phyloP scores from a whole-genome alignment of 2,329 filamentous ascomycete genomes.

The Fusarium liriodendri region DNA sequence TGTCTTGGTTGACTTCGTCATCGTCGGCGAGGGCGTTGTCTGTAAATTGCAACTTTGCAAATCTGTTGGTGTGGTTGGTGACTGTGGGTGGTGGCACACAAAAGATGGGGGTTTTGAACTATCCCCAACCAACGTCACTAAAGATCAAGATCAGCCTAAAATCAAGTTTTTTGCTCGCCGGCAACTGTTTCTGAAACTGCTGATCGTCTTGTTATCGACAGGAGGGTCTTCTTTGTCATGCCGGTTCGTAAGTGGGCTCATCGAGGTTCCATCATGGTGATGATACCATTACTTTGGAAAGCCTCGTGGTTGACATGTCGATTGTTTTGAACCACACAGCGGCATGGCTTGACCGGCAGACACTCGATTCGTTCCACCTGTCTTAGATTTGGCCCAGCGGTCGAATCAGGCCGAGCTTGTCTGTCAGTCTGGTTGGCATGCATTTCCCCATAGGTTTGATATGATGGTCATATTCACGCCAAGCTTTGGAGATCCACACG shows the following conservation, averaged over 20 bases:
- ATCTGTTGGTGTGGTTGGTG: neutral
- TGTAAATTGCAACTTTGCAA: neutral
- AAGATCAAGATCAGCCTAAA: neutral
- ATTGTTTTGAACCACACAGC: neutral
- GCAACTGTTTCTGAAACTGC: neutral
- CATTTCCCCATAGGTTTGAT: neutral
- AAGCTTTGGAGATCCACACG: neutral
- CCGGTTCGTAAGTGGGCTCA: neutral
- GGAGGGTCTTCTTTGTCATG: neutral
- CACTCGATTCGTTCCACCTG: neutral
- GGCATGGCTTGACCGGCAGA: neutral
- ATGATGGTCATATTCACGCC: neutral
- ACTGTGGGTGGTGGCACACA: neutral
- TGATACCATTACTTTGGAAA: neutral
- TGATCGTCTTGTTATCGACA: neutral
- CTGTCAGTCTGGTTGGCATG: neutral
- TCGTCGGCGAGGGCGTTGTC: neutral
- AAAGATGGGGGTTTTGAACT: neutral
- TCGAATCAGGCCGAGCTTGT: neutral
- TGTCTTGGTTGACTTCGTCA: neutral
- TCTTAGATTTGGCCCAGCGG: neutral
- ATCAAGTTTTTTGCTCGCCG: slow-evolving; percentile 10
- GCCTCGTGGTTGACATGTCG: neutral
- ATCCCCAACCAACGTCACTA: neutral
- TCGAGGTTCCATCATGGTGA: neutral